phyloP scores from a whole-genome alignment of 164 flowering plant species.

The Macadamia integrifolia region DNA sequence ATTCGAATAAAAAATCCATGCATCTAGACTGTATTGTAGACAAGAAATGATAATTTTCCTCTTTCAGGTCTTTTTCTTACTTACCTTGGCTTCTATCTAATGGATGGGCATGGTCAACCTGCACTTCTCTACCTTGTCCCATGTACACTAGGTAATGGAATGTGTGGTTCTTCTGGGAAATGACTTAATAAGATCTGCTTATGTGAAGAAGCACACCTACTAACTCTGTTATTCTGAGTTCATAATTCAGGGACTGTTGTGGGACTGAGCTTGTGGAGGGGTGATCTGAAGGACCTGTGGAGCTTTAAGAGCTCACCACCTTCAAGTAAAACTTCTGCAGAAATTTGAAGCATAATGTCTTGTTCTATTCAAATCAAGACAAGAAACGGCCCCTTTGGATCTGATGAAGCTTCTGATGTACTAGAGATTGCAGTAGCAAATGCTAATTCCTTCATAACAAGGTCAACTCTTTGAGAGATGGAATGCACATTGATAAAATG shows the following conservation, averaged over 20 bases:
- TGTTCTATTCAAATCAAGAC: background rate
- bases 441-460: too few relatives aligned
- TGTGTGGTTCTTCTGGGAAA: background rate
- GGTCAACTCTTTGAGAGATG: too few relatives aligned
- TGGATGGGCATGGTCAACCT: constrained; percentile 13
- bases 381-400: too few relatives aligned
- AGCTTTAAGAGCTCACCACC: background rate
- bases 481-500: too few relatives aligned
- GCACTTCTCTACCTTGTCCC: constrained; percentile 13
- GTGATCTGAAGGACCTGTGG: constrained; percentile 3
- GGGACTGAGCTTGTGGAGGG: background rate
- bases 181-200: background rate
- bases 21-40: background rate
- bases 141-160: constrained; percentile 5
- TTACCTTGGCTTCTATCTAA: constrained; percentile 49
- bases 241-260: background rate
- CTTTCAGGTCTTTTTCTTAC: constrained; percentile 65
- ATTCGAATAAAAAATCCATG: background rate
- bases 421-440: too few relatives aligned
- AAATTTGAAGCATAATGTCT: background rate
- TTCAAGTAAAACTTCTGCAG: background rate
- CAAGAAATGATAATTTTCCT: background rate
- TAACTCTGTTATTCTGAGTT: background rate
- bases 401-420: too few relatives aligned
- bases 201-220: background rate